These are phyloP conservation scores for Bipolaris sorokiniana DNA, from an alignment of 2,329 filamentous ascomycete species.

Conservation along the genomic window DNA sequence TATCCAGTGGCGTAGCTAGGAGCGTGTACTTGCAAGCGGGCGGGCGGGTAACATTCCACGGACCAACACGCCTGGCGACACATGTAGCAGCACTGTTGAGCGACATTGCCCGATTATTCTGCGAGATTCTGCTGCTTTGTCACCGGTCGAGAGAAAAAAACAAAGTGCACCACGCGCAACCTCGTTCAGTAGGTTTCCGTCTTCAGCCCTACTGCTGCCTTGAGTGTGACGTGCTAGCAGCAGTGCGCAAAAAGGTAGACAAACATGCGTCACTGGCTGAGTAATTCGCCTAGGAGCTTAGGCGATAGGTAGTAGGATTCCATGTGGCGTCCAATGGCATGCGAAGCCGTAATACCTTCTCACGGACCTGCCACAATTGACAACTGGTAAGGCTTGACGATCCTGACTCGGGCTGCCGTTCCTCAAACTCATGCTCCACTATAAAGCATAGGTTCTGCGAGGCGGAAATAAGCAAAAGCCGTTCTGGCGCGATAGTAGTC, in stretches of 20 bases:
- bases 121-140: conserved; percentile 15
- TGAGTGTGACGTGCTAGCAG: conserved; percentile 3
- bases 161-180: conserved; percentile 6
- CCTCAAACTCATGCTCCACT: neutral
- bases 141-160: neutral
- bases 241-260: too few species aligned
- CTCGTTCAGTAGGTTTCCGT: conserved; percentile 17
- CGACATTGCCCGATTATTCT: neutral
- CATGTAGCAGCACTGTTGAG: conserved; percentile 8
- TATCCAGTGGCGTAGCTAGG: neutral
- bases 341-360: neutral
- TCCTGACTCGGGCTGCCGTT: conserved; percentile 3
- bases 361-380: neutral
- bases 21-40: neutral
- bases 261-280: conserved; percentile 13
- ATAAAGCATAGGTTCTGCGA: neutral
- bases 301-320: neutral
- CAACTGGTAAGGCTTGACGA: conserved; percentile 4
- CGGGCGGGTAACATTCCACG: neutral
- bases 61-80: neutral
- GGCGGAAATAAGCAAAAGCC: neutral
- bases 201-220: conserved; percentile 15
- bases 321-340: conserved; percentile 8
- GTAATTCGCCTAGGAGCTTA: conserved; percentile 15
- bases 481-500: conserved; percentile 6